These are phyloP conservation scores for Lepraria neglecta DNA, from an alignment of 495 filamentous ascomycete species.

Conservation along the genomic window DNA sequence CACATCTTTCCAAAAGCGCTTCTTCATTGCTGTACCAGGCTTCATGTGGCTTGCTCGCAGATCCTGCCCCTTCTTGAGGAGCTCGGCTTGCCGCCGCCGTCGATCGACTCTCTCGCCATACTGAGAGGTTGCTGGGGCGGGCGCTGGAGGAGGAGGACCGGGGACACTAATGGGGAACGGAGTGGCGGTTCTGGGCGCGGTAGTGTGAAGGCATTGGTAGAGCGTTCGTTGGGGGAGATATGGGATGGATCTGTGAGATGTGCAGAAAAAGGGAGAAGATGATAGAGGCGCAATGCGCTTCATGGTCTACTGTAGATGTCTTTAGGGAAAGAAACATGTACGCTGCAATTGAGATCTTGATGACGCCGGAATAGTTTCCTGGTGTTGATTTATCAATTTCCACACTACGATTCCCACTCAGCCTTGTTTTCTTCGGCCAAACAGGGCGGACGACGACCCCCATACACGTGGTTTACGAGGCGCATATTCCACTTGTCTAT, in stretches of 20 bases:
- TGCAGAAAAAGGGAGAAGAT: constrained; percentile 11
- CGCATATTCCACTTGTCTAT: background rate
- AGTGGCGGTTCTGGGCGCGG: constrained; percentile 45
- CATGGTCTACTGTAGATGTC: constrained; percentile 2
- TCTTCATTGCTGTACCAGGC: constrained; percentile 47
- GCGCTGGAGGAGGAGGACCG: constrained; percentile 77
- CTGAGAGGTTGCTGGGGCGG: constrained; percentile 50
- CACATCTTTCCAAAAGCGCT: constrained; percentile 82
- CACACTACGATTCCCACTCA: no score
- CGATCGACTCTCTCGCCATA: constrained; percentile 46
- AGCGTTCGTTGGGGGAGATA: background rate
- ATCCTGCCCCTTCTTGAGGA: constrained; percentile 44
- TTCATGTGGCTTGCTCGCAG: constrained; percentile 35
- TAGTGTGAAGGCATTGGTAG: constrained; percentile 46
- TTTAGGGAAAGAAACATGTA: background rate
- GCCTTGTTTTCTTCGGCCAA: no score
- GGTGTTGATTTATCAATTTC: background rate
- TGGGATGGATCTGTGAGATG: constrained; percentile 9
- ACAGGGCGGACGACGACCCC: no score
- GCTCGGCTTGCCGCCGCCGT: constrained; percentile 50
- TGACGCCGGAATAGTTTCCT: no score
- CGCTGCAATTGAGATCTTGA: background rate
- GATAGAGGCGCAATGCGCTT: constrained; percentile 4
- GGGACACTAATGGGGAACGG: constrained; percentile 67
- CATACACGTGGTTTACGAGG: background rate